phyloP scores from a whole-genome alignment of 1,139 yeast species.

The Hanseniaspora uvarum region DNA sequence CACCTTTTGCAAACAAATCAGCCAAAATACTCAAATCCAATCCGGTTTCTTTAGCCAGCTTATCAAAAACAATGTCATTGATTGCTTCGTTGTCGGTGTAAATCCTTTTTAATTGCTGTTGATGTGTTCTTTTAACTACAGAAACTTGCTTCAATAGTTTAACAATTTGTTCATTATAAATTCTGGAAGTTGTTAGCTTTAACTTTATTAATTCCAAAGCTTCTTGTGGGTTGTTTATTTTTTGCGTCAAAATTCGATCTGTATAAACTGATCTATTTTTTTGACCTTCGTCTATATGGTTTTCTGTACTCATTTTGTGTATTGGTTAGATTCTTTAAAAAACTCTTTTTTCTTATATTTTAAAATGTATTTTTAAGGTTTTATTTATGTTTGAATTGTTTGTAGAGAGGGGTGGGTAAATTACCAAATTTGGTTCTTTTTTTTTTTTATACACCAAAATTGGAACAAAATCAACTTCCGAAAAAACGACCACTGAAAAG shows the following conservation, averaged over 20 bases:
- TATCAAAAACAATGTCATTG: conserved; percentile 30
- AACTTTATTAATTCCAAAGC: conserved; percentile 41
- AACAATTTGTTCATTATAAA: conserved; percentile 42
- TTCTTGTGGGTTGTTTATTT: conserved; percentile 36
- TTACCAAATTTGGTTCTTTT: too few relatives aligned
- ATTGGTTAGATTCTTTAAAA: too few relatives aligned
- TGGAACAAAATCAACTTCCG: too few relatives aligned
- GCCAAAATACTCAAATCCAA: conserved; percentile 45
- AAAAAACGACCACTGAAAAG: too few relatives aligned
- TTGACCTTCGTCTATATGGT: conserved; percentile 21
- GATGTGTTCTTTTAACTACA: conserved; percentile 41
- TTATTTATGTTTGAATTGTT: too few relatives aligned
- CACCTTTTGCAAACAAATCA: conserved; percentile 25
- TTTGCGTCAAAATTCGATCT: conserved; percentile 38
- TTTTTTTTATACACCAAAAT: too few relatives aligned
- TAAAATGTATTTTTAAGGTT: not conserved
- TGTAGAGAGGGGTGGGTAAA: too few relatives aligned
- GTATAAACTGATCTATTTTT: conserved; percentile 37
- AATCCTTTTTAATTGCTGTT: conserved; percentile 42
- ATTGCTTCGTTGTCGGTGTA: conserved; percentile 39
- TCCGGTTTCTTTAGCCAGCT: conserved; percentile 31
- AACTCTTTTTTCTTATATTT: too few relatives aligned
- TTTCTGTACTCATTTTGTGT: conserved; percentile 1
- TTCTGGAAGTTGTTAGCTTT: conserved; percentile 39
- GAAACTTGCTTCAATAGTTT: conserved; percentile 48